A percentile compares a stretch with the other conserved stretches of the same genome.
These are phyloP conservation scores for Backusella tarrabulga DNA, from an alignment of 192 early-diverging fungal genomes.

Conservation along the genomic window DNA sequence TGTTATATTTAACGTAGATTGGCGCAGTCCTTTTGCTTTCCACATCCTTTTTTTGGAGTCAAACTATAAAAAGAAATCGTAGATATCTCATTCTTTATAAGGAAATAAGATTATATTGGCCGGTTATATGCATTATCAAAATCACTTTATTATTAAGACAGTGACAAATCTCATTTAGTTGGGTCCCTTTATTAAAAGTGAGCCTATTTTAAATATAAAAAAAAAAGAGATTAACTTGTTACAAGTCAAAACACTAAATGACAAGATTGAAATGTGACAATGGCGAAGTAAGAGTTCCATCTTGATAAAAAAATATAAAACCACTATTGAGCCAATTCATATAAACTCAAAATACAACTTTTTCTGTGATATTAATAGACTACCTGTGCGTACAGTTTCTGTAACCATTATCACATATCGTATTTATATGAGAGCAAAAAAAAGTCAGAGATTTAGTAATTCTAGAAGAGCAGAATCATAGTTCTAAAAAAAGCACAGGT, in stretches of 20 bases:
- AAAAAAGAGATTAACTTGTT: too few relatives aligned
- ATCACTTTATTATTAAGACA: neutral
- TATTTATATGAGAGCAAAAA: neutral
- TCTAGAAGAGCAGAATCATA: neutral
- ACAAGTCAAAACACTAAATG: neutral
- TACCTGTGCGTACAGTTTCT: neutral
- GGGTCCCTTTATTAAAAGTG: neutral
- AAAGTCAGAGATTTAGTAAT: neutral
- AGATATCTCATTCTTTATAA: neutral
- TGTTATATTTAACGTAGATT: neutral
- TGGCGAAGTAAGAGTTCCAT: neutral
- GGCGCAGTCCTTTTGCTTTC: neutral
- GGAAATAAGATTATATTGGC: neutral
- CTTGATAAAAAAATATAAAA: neutral
- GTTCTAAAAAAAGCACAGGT: neutral
- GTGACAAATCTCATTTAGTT: neutral
- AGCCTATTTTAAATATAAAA: neutral
- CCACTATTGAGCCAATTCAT: neutral
- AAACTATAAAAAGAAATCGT: neutral
- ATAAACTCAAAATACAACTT: neutral
- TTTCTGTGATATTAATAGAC: neutral
- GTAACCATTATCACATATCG: neutral
- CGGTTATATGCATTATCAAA: neutral
- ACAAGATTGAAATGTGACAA: neutral
- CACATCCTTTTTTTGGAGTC: neutral